phyloP scores from a whole-genome alignment of 345 rosid genomes.

The Ceriops zippeliana region DNA sequence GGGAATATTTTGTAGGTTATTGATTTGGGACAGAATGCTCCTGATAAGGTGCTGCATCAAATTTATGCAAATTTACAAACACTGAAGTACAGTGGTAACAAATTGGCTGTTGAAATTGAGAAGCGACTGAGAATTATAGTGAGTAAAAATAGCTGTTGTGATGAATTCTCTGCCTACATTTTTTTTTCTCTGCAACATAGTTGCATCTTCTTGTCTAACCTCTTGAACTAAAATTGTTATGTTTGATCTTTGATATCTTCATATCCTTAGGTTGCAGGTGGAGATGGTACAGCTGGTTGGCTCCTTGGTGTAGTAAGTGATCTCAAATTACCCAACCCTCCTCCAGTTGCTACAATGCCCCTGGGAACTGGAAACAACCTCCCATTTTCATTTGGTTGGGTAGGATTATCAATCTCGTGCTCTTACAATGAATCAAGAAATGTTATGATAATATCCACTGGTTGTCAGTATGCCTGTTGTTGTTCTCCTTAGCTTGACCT shows the following conservation, averaged over 20 bases:
- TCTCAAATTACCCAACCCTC: conserved; percentile 64
- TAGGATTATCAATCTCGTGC: conserved; percentile 14
- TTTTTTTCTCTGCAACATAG: neutral
- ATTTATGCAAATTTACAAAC: conserved; percentile 42
- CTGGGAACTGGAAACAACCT: conserved; percentile 77
- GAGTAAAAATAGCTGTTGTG: conserved; percentile 25
- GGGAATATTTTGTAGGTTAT: conserved; percentile 39
- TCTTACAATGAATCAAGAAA: neutral
- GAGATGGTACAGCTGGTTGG: conserved; percentile 82
- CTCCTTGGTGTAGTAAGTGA: conserved; percentile 68
- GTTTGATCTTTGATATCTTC: conserved; percentile 9
- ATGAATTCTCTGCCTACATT: neutral
- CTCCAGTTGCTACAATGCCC: conserved; percentile 68
- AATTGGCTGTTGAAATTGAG: conserved; percentile 46
- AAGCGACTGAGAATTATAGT: conserved; percentile 57
- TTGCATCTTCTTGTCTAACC: too few relatives aligned
- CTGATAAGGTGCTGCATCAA: conserved; percentile 47
- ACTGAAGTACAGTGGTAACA: conserved; percentile 43
- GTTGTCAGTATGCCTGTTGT: conserved; percentile 7
- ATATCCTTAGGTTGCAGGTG: conserved; percentile 61
- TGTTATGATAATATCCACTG: neutral
- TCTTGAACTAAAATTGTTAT: neutral
- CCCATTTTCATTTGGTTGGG: conserved; percentile 80
- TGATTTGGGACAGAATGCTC: conserved; percentile 50
- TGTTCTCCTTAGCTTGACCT: neutral